A percentile compares a stretch with the other conserved stretches of the same genome.
Conservation (phyloP, 2,329 filamentous ascomycete genomes). For the Aureobasidium lini region DNA sequence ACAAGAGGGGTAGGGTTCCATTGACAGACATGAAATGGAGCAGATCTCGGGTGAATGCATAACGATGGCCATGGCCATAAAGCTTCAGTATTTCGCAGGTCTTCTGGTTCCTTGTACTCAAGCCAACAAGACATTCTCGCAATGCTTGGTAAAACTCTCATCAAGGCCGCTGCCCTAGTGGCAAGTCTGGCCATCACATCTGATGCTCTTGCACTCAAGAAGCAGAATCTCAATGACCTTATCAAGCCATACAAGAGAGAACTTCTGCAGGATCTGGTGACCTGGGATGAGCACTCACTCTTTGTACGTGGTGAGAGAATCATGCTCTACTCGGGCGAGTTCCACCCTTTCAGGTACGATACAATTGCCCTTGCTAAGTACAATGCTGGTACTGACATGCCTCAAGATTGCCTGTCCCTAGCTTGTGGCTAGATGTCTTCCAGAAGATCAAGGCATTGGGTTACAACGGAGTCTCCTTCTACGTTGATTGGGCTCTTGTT, state of each 20-base stretch:
- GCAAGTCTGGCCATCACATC: slow-evolving; percentile 14
- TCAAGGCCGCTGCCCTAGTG: slow-evolving; percentile 21
- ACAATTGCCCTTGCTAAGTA: too few relatives aligned
- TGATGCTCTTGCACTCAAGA: slow-evolving; percentile 41
- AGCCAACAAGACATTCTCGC: background rate
- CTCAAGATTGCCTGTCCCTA: slow-evolving; percentile 50
- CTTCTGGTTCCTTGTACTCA: background rate
- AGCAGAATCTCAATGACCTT: slow-evolving; percentile 39
- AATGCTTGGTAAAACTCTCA: slow-evolving; percentile 23
- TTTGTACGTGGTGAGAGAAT: slow-evolving; percentile 62
- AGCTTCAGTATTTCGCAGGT: background rate
- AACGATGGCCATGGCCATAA: slow-evolving; percentile 2
- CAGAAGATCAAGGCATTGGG: slow-evolving; percentile 77
- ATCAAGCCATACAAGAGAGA: slow-evolving; percentile 44
- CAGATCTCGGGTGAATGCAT: slow-evolving; percentile 10
- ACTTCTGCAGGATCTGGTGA: slow-evolving; percentile 52
- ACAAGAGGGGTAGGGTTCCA: slow-evolving; percentile 1
- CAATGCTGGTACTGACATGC: background rate
- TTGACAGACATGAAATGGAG: background rate
- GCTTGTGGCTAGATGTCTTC: slow-evolving; percentile 64
- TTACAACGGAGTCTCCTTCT: slow-evolving; percentile 74
- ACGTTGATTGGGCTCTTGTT: slow-evolving; percentile 68
- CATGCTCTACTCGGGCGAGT: slow-evolving; percentile 65
- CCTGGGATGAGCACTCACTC: slow-evolving; percentile 62
- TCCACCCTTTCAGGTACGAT: slow-evolving; percentile 54